A percentile compares a stretch with the other conserved stretches of the same genome.
phyloP scores from a whole-genome alignment of 148 eudicot genomes.

The Cornus florida region DNA sequence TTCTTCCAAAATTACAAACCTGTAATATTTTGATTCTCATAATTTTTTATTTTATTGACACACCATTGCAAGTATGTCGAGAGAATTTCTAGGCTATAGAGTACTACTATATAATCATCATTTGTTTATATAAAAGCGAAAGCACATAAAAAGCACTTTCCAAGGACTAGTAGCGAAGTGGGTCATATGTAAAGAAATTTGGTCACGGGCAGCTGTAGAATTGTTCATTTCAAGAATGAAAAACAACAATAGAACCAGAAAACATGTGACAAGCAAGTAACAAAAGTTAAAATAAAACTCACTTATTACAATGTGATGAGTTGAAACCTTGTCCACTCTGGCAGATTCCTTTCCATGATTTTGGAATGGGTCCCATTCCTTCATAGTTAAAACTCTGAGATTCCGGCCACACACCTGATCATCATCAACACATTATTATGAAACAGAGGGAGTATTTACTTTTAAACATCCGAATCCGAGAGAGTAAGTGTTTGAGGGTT shows the following conservation, averaged over 20 bases:
- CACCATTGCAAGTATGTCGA: too few species aligned
- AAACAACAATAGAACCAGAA: neutral
- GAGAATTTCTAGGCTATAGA: too few species aligned
- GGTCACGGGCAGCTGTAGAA: neutral
- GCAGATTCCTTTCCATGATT: conserved; percentile 87
- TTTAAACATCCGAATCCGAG: too few species aligned
- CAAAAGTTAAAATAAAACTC: conserved; percentile 10
- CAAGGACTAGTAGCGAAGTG: too few species aligned
- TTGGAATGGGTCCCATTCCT: conserved; percentile 75
- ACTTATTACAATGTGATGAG: conserved; percentile 80
- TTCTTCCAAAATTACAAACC: too few species aligned
- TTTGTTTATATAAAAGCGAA: neutral
- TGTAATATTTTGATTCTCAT: too few species aligned
- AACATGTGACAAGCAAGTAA: neutral
- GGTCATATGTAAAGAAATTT: neutral
- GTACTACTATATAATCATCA: too few species aligned
- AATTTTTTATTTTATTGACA: too few species aligned
- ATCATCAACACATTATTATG: neutral
- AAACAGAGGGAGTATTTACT: too few species aligned
- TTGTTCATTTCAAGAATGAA: neutral
- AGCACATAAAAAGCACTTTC: neutral
- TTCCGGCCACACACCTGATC: conserved; percentile 90
- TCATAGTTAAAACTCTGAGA: conserved; percentile 72
- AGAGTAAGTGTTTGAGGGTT: too few species aligned
- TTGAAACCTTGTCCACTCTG: conserved; percentile 70